phyloP scores from a whole-genome alignment of 1,139 yeast species.

The Taphrina flavorubra region DNA sequence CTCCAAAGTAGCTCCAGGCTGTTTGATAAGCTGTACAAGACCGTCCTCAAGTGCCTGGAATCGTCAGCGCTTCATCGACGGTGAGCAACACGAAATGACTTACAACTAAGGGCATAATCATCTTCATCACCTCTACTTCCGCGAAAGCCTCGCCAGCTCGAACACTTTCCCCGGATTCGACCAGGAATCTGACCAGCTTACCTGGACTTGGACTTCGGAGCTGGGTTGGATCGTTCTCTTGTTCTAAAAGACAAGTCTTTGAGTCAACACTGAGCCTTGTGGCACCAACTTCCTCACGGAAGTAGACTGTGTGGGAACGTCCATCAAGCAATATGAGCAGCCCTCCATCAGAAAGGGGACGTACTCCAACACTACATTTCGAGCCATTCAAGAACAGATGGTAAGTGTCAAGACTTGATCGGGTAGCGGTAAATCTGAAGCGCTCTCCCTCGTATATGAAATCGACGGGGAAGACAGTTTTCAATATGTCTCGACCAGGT shows the following conservation, averaged over 20 bases:
- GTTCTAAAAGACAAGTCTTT: constrained; percentile 90
- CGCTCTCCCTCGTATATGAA: constrained; percentile 93
- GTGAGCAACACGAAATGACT: background rate
- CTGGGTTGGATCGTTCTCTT: constrained; percentile 97
- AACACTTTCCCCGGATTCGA: constrained; percentile 94
- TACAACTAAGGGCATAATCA: constrained; percentile 58
- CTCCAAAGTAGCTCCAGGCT: constrained; percentile 95
- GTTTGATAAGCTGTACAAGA: constrained; percentile 86
- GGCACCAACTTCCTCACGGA: constrained; percentile 97
- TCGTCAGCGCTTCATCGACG: constrained; percentile 57
- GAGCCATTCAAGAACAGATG: constrained; percentile 93
- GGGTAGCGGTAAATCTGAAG: constrained; percentile 93
- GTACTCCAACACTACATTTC: constrained; percentile 82
- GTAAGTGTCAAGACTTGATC: constrained; percentile 82
- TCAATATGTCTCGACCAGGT: constrained; percentile 76
- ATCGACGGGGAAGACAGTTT: constrained; percentile 88
- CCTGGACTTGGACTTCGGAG: constrained; percentile 99
- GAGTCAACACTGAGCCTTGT: constrained; percentile 95
- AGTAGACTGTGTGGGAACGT: constrained; percentile 90
- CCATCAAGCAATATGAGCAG: constrained; percentile 86
- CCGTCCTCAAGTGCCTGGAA: constrained; percentile 91
- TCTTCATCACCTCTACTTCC: constrained; percentile 98
- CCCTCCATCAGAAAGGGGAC: constrained; percentile 92
- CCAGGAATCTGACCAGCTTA: constrained; percentile 88
- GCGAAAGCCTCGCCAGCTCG: constrained; percentile 93